Conservation (phyloP, 345 rosid species). For the Rhodamnia argentea region DNA sequence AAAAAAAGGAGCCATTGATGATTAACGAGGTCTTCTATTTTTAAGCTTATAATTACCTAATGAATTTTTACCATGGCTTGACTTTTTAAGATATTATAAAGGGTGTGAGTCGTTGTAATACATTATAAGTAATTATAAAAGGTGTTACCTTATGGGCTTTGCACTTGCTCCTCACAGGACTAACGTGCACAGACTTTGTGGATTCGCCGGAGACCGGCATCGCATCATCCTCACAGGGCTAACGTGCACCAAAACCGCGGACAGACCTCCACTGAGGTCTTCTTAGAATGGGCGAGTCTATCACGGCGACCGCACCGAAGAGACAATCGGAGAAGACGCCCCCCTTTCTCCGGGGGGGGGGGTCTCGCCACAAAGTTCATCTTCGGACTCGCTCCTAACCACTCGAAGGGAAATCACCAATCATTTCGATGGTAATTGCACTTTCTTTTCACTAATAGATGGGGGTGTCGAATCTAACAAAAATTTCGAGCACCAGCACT, state of each 20-base stretch:
- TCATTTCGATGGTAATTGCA: neutral
- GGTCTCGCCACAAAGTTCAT: neutral
- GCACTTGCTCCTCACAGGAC: too few relatives aligned
- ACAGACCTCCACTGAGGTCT: neutral
- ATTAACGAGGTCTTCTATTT: too few relatives aligned
- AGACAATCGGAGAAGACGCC: neutral
- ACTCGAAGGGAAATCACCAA: neutral
- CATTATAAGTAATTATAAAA: too few relatives aligned
- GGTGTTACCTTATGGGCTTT: too few relatives aligned
- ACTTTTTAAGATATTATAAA: too few relatives aligned
- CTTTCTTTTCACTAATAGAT: neutral
- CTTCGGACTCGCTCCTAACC: neutral
- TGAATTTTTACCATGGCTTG: neutral
- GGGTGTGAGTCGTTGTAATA: too few relatives aligned
- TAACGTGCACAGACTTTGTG: too few relatives aligned
- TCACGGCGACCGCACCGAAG: neutral
- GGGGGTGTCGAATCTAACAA: neutral
- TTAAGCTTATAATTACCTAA: neutral
- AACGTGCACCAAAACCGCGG: neutral
- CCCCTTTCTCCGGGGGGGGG: neutral
- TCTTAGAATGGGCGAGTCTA: neutral
- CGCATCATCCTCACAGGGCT: neutral
- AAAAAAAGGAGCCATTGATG: too few relatives aligned
- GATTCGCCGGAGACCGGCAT: too few relatives aligned
- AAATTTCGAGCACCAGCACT: accelerated